phyloP scores from a whole-genome alignment of 2,329 filamentous ascomycete genomes.

The Camillea tinctor region DNA sequence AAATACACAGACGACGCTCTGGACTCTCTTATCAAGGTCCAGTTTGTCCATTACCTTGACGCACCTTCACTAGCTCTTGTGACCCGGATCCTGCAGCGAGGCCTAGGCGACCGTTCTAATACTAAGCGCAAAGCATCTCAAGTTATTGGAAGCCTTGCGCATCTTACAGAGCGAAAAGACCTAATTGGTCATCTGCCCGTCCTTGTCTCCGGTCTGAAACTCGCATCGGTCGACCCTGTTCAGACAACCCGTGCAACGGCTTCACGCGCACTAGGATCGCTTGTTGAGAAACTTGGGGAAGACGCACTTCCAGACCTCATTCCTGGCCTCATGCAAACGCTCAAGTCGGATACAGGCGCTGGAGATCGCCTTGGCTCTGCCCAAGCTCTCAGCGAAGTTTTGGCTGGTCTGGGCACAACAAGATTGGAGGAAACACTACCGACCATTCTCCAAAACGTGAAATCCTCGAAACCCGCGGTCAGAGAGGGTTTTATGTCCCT shows the following conservation, averaged over 20 bases:
- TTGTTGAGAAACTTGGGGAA: constrained; percentile 98
- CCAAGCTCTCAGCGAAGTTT: constrained; percentile 92
- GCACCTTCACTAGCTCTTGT: constrained; percentile 92
- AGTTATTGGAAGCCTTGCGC: constrained; percentile 95
- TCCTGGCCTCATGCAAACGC: constrained; percentile 92
- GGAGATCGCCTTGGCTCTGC: constrained; percentile 95
- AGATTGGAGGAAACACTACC: constrained; percentile 94
- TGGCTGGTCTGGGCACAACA: constrained; percentile 88
- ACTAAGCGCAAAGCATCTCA: constrained; percentile 97
- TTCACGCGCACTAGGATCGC: constrained; percentile 89
- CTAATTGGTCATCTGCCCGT: constrained; percentile 88
- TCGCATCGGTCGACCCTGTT: constrained; percentile 91
- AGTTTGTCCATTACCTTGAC: constrained; percentile 97
- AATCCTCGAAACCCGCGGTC: constrained; percentile 84
- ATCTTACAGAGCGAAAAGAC: constrained; percentile 95
- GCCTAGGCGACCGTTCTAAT: constrained; percentile 83
- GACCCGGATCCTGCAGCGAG: constrained; percentile 91
- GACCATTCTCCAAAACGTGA: constrained; percentile 93
- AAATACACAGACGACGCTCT: constrained; percentile 95
- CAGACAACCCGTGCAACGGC: constrained; percentile 94
- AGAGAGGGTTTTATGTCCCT: constrained; percentile 99
- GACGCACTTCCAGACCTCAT: constrained; percentile 96
- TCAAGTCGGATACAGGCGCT: constrained; percentile 95
- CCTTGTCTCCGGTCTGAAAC: constrained; percentile 82
- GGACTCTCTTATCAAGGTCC: constrained; percentile 94